Base-by-base conservation (phyloP, 805 yeast species). In the Saturnispora bothae region DNA sequence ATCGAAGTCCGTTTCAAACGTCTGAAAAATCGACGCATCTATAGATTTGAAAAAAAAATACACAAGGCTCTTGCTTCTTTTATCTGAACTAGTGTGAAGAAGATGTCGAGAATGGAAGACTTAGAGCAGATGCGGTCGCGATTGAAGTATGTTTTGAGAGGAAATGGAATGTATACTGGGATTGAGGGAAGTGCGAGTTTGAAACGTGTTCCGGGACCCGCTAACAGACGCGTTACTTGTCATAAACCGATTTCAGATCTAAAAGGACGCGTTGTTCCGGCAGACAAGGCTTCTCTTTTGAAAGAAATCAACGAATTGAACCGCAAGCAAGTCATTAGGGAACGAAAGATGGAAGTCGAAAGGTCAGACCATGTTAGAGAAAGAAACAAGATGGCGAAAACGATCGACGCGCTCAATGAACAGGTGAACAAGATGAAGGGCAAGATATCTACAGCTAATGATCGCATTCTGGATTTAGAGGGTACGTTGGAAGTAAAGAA, bases 101-200 rank as follows among this genome's bases (percentile, higher is more conserved):
- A 28, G 16, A 34, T 31, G 34, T n/a, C 14, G 22, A 13, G 23
- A 9, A 23, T 14, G 13, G 22, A 26, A 9, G 39, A 36, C 15
- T 23, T 36, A 19, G 39, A 36, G 16, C 26, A 22, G 34, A 23
- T 36, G 39, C 28, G 39, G 15, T 23, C 21, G 56, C 78, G 86
- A 46, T 68, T 89, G 53, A 81, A 69, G 69, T 66, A 80, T 43
- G 94, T 82, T 17, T 71, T 88, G 25, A 96, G 94, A 46, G 83
- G 79, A 10, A 86, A 89, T 25, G 65, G 79, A 17, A 75, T 73
- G 22, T 77, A 70, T 9, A 42, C 73, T 13, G n/a, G 29, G 17
- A 25, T 19, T n/a, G n/a, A n/a, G n/a, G n/a, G n/a, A n/a, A n/a
- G n/a, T n/a, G n/a, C n/a, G n/a, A n/a, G n/a, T n/a, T n/a, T n/a